Evolutionary conservation across 192 early-diverging fungal species (phyloP).

Genomic region (Gaertneriomyces semiglobifer): DNA sequence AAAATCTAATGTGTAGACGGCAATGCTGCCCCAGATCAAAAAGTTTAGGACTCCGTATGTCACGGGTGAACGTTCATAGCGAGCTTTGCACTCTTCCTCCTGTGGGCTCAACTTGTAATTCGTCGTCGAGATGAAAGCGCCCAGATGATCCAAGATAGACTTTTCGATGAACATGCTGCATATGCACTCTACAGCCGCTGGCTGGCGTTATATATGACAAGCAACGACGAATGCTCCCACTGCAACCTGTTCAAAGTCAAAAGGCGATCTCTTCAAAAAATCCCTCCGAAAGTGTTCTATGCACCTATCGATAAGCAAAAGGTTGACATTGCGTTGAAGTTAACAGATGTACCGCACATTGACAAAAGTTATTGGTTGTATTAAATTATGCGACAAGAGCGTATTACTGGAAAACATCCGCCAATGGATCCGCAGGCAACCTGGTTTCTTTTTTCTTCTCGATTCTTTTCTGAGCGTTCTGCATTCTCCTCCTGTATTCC

Average conservation of each 20-base stretch:
- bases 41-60: slow-evolving; percentile 23
- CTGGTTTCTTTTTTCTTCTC: slow-evolving; percentile 47
- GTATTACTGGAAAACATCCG: slow-evolving; percentile 29
- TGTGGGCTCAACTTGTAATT: slow-evolving; percentile 9
- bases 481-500: slow-evolving; percentile 51
- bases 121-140: slow-evolving; percentile 13
- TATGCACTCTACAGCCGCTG: too few species aligned
- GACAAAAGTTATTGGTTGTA: too few species aligned
- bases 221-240: too few species aligned
- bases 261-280: too few species aligned
- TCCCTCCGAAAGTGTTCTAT: too few species aligned
- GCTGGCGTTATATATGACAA: too few species aligned
- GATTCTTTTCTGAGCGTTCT: slow-evolving; percentile 40
- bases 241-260: too few species aligned
- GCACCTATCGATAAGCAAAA: too few species aligned
- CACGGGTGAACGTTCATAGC: slow-evolving; percentile 22
- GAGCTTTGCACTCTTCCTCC: slow-evolving; percentile 14
- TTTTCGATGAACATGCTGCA: slow-evolving; percentile 21
- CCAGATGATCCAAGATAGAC: slow-evolving; percentile 29
- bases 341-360: too few species aligned
- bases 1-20: slow-evolving; percentile 27
- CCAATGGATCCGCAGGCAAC: slow-evolving; percentile 50
- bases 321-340: too few species aligned
- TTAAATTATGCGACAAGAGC: too few species aligned
- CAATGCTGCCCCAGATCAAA: slow-evolving; percentile 25